These are phyloP conservation scores for Lactarius evosmus DNA, from an alignment of 768 basidiomycete species.

Conservation along the genomic window DNA sequence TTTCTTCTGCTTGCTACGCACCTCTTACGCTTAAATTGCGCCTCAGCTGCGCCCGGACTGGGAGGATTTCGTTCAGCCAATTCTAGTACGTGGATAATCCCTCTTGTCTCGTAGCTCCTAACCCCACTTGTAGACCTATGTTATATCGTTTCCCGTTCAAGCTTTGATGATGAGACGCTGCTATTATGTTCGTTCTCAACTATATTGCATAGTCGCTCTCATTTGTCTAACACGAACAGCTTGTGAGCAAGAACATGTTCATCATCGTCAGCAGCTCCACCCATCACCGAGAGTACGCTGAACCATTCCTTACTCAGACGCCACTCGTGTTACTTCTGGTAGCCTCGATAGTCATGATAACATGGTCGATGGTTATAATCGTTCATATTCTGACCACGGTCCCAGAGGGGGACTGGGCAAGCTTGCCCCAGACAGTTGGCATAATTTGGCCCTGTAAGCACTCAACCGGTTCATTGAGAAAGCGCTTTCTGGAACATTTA, in stretches of 20 bases:
- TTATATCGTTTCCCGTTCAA: constrained; percentile 14
- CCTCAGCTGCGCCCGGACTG: neutral
- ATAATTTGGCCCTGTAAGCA: constrained; percentile 16
- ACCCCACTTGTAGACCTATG: neutral
- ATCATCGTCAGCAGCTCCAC: constrained; percentile 6
- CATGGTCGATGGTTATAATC: neutral
- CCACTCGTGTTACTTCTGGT: constrained; percentile 12
- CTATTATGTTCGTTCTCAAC: constrained; percentile 12
- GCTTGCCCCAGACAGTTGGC: neutral
- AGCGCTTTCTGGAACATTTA: neutral
- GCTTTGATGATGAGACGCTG: constrained; percentile 18
- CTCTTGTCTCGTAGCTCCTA: neutral
- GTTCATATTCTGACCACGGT: neutral
- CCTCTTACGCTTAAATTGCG: neutral
- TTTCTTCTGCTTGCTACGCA: neutral
- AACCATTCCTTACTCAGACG: neutral
- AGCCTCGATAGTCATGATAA: neutral
- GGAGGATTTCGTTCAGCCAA: neutral
- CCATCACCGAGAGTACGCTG: neutral
- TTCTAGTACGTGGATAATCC: constrained; percentile 3
- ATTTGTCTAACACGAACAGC: constrained; percentile 6
- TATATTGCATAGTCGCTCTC: neutral
- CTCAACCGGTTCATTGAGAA: neutral
- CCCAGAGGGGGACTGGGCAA: neutral
- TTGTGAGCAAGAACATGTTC: constrained; percentile 6